These are phyloP conservation scores for Annulohypoxylon nitens DNA, from an alignment of 495 filamentous ascomycete genomes.

Conservation along the genomic window DNA sequence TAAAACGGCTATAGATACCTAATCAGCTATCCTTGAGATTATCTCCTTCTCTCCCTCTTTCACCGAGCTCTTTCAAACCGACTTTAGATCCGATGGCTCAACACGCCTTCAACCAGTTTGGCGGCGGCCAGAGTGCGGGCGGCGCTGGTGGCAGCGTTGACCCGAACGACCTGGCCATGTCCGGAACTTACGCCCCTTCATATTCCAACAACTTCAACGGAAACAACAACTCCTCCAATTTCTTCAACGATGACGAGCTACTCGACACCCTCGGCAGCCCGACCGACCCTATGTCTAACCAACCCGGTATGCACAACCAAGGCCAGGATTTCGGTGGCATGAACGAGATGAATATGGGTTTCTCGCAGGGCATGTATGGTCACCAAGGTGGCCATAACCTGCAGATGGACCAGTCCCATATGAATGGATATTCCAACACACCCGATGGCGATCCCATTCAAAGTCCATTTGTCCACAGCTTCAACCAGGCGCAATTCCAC, in stretches of 20 bases:
- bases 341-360: conserved; percentile 63
- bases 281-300: conserved; percentile 57
- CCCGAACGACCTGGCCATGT: conserved; percentile 86
- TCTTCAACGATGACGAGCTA: conserved; percentile 75
- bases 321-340: conserved; percentile 62
- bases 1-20: conserved; percentile 7
- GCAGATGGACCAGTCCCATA: conserved; percentile 65
- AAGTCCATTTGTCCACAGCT: conserved; percentile 85
- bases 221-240: conserved; percentile 54
- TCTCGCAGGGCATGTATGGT: conserved; percentile 61
- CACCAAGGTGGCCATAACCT: conserved; percentile 57
- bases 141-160: conserved; percentile 74
- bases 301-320: conserved; percentile 62
- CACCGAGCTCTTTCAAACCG: conserved; percentile 22
- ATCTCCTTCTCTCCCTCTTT: not conserved
- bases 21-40: not conserved
- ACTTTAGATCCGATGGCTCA: conserved; percentile 63
- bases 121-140: conserved; percentile 68
- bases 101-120: conserved; percentile 74
- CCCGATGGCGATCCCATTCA: conserved; percentile 89
- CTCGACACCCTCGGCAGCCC: conserved; percentile 68
- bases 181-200: conserved; percentile 54
- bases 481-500: conserved; percentile 78
- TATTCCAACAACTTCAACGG: conserved; percentile 60
- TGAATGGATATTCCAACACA: conserved; percentile 85